phyloP scores from a whole-genome alignment of 2,329 filamentous ascomycete species.

The Scedosporium aurantiacum region DNA sequence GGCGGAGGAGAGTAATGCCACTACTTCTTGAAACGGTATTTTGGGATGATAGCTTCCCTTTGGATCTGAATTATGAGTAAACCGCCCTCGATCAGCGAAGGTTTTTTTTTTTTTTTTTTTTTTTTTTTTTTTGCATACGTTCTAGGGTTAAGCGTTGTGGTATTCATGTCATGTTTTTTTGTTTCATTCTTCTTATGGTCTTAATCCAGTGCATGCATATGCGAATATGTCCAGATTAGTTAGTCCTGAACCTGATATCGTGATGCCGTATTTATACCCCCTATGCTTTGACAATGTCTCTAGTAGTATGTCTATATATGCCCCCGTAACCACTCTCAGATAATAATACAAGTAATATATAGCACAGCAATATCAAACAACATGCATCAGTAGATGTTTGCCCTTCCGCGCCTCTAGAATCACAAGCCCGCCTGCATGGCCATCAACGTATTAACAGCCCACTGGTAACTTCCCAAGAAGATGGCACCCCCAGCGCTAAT shows the following conservation, averaged over 20 bases:
- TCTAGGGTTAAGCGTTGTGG: neutral
- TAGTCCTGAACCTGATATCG: neutral
- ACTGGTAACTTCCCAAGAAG: constrained; percentile 89
- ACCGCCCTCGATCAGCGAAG: neutral
- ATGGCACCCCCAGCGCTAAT: constrained; percentile 91
- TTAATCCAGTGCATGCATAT: neutral
- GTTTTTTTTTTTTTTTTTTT: neutral
- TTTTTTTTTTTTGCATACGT: neutral
- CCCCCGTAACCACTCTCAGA: neutral
- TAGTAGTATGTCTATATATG: neutral
- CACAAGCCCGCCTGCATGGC: neutral
- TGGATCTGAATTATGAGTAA: neutral
- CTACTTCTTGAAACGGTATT: neutral
- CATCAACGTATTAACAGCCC: constrained; percentile 61
- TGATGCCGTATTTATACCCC: neutral
- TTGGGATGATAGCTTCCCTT: neutral
- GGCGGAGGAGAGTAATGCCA: neutral
- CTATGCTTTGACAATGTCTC: neutral
- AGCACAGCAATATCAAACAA: neutral
- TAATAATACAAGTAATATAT: constrained; percentile 1
- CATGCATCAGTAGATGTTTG: neutral
- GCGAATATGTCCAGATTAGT: neutral
- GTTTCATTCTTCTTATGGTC: neutral
- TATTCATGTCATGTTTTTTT: neutral
- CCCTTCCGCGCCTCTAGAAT: neutral